Conservation (phyloP, 495 filamentous ascomycete species). For the Staphylotrichum longicolle region DNA sequence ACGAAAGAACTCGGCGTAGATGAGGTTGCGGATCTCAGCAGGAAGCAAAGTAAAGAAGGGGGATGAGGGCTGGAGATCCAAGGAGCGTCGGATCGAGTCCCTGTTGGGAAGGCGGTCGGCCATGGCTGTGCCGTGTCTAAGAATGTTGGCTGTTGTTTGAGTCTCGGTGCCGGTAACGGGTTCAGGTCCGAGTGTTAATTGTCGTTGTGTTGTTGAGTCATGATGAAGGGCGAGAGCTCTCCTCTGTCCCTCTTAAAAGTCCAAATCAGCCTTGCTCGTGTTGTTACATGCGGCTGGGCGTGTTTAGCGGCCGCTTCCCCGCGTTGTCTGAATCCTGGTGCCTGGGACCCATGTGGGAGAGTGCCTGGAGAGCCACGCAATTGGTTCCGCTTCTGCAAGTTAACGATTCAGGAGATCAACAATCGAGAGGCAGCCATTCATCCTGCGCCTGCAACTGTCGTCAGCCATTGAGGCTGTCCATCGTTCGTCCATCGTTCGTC, state of each 20-base stretch:
- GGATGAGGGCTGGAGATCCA: slow-evolving; percentile 22
- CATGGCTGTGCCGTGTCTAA: background rate
- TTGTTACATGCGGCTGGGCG: background rate
- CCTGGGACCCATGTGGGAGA: background rate
- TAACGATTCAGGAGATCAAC: background rate
- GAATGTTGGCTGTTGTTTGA: background rate
- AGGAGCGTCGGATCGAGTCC: background rate
- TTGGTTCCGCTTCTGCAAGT: background rate
- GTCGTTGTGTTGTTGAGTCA: no score
- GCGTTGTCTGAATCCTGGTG: background rate
- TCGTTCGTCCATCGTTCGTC: no score
- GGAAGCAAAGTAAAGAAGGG: slow-evolving; percentile 32
- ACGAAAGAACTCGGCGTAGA: slow-evolving; percentile 30
- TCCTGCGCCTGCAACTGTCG: no score
- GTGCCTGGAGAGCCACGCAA: slow-evolving; percentile 2
- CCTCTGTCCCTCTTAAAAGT: no score
- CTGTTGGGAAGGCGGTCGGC: background rate
- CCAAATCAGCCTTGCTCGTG: no score
- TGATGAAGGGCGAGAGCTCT: no score
- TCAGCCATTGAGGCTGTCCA: no score
- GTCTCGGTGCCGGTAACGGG: no score
- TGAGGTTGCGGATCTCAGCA: slow-evolving; percentile 31
- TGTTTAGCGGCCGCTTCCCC: background rate
- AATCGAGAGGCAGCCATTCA: no score
- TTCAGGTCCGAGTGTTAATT: no score